A percentile compares a stretch with the other conserved stretches of the same genome.
phyloP scores from a whole-genome alignment of 1,284 basidiomycete species.

The Thecaphora thlaspeos region DNA sequence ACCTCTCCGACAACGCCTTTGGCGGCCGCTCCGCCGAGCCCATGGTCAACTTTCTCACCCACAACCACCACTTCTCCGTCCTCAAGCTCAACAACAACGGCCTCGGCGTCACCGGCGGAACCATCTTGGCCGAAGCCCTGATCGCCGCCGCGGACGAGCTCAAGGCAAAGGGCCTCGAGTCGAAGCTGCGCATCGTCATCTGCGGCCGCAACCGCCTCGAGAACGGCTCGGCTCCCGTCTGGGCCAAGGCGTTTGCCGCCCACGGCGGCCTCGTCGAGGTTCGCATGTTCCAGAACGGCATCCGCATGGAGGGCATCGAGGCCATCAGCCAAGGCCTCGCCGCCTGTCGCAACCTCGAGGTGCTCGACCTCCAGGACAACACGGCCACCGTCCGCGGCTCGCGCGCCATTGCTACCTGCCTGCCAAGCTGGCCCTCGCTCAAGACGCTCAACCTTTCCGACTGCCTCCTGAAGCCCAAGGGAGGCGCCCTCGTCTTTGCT shows the following conservation, averaged over 20 bases:
- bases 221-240: slow-evolving; percentile 78
- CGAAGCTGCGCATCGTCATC: slow-evolving; percentile 76
- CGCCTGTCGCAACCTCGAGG: slow-evolving; percentile 69
- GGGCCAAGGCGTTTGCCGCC: slow-evolving; percentile 83
- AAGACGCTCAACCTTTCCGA: slow-evolving; percentile 84
- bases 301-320: slow-evolving; percentile 88
- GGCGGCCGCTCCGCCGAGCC: slow-evolving; percentile 93
- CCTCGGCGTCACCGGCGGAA: slow-evolving; percentile 86
- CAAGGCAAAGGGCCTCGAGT: slow-evolving; percentile 68
- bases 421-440: slow-evolving; percentile 70
- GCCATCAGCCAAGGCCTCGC: slow-evolving; percentile 74
- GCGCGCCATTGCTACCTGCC: slow-evolving; percentile 71
- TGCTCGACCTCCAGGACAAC: slow-evolving; percentile 94
- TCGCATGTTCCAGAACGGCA: slow-evolving; percentile 93
- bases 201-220: slow-evolving; percentile 94
- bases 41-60: slow-evolving; percentile 74
- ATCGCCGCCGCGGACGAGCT: slow-evolving; percentile 72
- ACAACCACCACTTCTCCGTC: slow-evolving; percentile 68
- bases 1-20: slow-evolving; percentile 95
- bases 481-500: slow-evolving; percentile 53
- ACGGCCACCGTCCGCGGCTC: slow-evolving; percentile 77
- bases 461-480: slow-evolving; percentile 73
- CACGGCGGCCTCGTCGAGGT: slow-evolving; percentile 78
- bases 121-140: slow-evolving; percentile 80
- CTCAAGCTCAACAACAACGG: slow-evolving; percentile 97